Evolutionary conservation across 371 early-diverging fungal species (phyloP), one percentile per base, ranked within the genome.

Genomic region (Dichotomocladium elegans): DNA sequence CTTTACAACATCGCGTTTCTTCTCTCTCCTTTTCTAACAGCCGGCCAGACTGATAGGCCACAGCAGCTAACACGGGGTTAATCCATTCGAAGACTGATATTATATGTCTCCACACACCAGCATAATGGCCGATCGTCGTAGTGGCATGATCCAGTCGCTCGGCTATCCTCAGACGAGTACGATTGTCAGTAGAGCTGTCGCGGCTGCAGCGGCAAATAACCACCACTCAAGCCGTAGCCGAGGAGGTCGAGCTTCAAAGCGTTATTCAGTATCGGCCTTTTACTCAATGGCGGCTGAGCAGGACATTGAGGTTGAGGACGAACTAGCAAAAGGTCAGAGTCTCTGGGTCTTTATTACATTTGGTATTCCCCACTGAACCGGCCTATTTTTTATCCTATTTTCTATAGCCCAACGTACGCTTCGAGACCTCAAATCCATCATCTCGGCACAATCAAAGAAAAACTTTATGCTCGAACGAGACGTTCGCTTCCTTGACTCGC

Each of bases 221-320:
- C 73, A 68, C 30, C 67, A 71, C 35, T 63, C 65, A 27, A 68
- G 69, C 3, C 63, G 47, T 35, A 51, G 73, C 35, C 61, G 49
- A 3, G 48, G 60, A 41, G 66, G 69, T 8, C 48, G 70, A 57
- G 58, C 53, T 10, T 72, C 72, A 10, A 81, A 88, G 48, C 74
- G 92, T 54, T 93, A 92, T 70, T 94, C 94, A 0, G 88, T 93
- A 70, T 94, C 94, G 19, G 93, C 90, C 25, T 80, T 93, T 33
- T 94, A 92, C 61, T 95, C 96, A 4, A 93, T 94, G 83, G 94
- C 92, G 29, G 92, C 94, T 25, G 95, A 93, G 66, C 91, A 93
- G 64, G 96, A 95, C 60, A 87, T 81, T 42, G 94, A 93, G 62
- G 92, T 95, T 11, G 91, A 93, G 58, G 96, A 95, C 70, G 96